Conservation (phyloP, 2,329 filamentous ascomycete species). For the Cryphonectria carpinicola region DNA sequence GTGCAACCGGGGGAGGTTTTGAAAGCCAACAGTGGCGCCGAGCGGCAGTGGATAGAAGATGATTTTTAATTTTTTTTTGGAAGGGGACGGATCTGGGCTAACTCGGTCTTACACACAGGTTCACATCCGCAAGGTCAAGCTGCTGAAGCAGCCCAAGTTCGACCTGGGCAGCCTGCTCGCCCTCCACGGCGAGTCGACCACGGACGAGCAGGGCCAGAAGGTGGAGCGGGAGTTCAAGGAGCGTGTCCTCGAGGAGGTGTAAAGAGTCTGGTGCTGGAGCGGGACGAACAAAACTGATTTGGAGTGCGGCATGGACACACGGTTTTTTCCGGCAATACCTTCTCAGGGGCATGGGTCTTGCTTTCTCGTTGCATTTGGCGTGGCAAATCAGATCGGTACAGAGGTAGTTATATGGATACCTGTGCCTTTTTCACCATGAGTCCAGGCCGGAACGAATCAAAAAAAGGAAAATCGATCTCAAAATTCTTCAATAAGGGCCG, state of each 20-base stretch:
- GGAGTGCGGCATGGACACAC: constrained; percentile 44
- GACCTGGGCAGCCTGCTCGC: constrained; percentile 94
- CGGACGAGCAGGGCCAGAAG: constrained; percentile 97
- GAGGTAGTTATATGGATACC: constrained; percentile 42
- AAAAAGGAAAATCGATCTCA: constrained; percentile 36
- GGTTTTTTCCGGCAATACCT: constrained; percentile 44
- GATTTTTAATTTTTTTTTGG: not conserved
- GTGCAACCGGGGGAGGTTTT: not conserved
- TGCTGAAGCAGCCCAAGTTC: constrained; percentile 98
- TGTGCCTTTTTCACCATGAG: constrained; percentile 35
- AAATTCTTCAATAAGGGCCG: constrained; percentile 22
- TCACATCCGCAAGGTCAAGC: constrained; percentile 99
- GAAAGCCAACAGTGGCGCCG: not conserved
- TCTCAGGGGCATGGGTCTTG: constrained; percentile 51
- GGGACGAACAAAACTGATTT: constrained; percentile 36
- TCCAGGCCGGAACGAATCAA: constrained; percentile 42
- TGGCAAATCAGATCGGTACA: constrained; percentile 42
- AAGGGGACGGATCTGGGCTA: constrained; percentile 20
- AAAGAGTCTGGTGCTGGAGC: constrained; percentile 56
- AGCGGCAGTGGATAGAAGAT: not conserved
- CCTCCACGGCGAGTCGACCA: constrained; percentile 95
- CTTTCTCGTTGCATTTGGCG: constrained; percentile 54
- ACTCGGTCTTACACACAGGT: constrained; percentile 60
- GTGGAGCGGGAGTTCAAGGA: constrained; percentile 99
- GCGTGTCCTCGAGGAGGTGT: constrained; percentile 90